A percentile compares a stretch with the other conserved stretches of the same genome.
These are phyloP conservation scores for Pichia sp. DNA, from an alignment of 1,139 yeast genomes.

Conservation along the genomic window DNA sequence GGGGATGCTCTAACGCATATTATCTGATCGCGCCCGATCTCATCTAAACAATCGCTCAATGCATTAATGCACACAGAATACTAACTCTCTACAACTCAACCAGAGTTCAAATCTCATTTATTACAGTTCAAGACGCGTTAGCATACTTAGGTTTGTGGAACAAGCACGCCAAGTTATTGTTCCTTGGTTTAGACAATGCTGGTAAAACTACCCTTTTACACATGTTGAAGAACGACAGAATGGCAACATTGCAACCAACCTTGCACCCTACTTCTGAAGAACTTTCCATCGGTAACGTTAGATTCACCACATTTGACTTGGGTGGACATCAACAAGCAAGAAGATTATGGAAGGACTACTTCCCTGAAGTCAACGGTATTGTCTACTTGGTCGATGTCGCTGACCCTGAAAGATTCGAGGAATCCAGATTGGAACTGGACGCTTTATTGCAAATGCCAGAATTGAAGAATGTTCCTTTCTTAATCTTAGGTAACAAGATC, in stretches of 20 bases:
- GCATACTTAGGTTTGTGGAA: constrained; percentile 95
- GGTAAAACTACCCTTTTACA: constrained; percentile 96
- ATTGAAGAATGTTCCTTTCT: constrained; percentile 81
- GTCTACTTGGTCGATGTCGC: constrained; percentile 97
- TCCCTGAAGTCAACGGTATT: constrained; percentile 98
- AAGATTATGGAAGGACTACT: constrained; percentile 98
- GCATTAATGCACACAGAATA: no score
- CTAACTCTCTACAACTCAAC: no score
- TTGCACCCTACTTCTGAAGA: constrained; percentile 99
- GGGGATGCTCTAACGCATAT: no score
- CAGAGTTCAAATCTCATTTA: background rate
- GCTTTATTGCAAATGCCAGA: constrained; percentile 90
- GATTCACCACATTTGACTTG: constrained; percentile 94
- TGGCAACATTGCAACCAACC: constrained; percentile 96
- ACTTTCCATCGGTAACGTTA: constrained; percentile 90
- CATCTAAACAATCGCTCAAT: no score
- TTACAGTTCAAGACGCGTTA: constrained; percentile 76
- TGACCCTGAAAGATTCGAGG: constrained; percentile 91
- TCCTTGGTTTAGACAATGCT: constrained; percentile 96
- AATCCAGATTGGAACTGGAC: constrained; percentile 90
- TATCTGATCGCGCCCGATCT: no score
- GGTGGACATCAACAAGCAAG: constrained; percentile 99
- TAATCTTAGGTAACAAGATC: constrained; percentile 92
- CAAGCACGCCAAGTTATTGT: constrained; percentile 93
- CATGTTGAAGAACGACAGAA: constrained; percentile 95